Base-by-base conservation (phyloP, 306 rosid species). In the Glycine tomentella region DNA sequence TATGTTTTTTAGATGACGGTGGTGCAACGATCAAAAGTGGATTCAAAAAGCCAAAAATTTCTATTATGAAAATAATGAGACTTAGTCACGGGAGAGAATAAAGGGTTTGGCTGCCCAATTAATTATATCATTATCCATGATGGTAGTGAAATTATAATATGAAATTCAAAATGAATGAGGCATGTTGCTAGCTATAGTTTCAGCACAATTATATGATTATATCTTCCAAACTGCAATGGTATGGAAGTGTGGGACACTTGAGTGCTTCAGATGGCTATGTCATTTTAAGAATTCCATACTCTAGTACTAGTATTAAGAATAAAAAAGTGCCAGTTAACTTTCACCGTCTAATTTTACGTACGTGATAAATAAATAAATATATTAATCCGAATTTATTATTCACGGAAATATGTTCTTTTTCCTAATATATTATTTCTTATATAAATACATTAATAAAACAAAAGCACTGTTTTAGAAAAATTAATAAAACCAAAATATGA, bases 181-280 rank as follows among this genome's bases (percentile, higher is more conserved):
- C 38, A 3, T 0, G 25, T 20, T 0, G 25, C 25, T 20, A 20
- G 25, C 25, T 20, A 20, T 20, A 1, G 25, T 20, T 0, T 59
- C 61, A 31, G 31, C 61, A 15, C 58, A 77, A 77, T 77, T 50
- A 77, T 77, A 7, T 36, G 25, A 20, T 20, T 20, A 20, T 20
- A 20, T 20, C 25, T 20, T 20, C 25, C 25, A 20, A 20, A 20
- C 25, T 20, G 25, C 25, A 20, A 20, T 57, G 12, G 5, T 36
- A 57, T 56, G 16, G 46, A 8, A 42, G 40, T 36, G 45, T 42
- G 46, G 46, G 46, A 42, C 46, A 25, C 46, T 42, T 42, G 46
- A 42, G 46, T 42, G 46, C 46, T 42, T 6, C 7, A 52, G 13
- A 42, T 42, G 45, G 0, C 6, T n/a, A 52, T n/a, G 17, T 52